phyloP scores from a whole-genome alignment of 257 asterid species.

The Ocimum tenuiflorum region DNA sequence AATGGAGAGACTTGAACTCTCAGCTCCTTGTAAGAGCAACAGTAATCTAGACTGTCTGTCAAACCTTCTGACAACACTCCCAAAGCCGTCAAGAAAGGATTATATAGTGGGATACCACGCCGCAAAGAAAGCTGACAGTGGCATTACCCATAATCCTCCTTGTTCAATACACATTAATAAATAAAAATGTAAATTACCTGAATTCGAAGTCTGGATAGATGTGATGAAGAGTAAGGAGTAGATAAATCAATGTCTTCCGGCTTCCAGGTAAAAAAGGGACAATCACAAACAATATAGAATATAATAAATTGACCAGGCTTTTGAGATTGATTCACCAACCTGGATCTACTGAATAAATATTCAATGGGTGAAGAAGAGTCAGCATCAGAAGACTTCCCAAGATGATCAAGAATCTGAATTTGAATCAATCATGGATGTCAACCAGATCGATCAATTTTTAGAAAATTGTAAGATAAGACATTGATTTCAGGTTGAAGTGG shows the following conservation, averaged over 20 bases:
- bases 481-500: not conserved
- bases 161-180: conserved; percentile 16
- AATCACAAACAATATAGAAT: conserved; percentile 21
- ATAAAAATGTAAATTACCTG: conserved; percentile 71
- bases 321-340: conserved; percentile 42
- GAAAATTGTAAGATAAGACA: not conserved
- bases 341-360: conserved; percentile 61
- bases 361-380: conserved; percentile 82
- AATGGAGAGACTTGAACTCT: conserved; percentile 99
- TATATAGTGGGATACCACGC: conserved; percentile 88
- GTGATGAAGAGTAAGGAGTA: conserved; percentile 87
- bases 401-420: conserved; percentile 64
- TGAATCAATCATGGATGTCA: not conserved
- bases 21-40: conserved; percentile 98
- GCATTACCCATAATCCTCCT: conserved; percentile 98
- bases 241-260: conserved; percentile 86
- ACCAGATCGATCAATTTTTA: not conserved
- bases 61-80: conserved; percentile 99
- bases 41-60: conserved; percentile 94
- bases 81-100: conserved; percentile 61
- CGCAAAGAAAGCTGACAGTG: conserved; percentile 98
- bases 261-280: conserved; percentile 37
- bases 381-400: conserved; percentile 55
- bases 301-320: conserved; percentile 2
- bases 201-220: conserved; percentile 91